Evolutionary conservation across 768 basidiomycete genomes (phyloP).

Genomic region (Leccinum longicurvipes): DNA sequence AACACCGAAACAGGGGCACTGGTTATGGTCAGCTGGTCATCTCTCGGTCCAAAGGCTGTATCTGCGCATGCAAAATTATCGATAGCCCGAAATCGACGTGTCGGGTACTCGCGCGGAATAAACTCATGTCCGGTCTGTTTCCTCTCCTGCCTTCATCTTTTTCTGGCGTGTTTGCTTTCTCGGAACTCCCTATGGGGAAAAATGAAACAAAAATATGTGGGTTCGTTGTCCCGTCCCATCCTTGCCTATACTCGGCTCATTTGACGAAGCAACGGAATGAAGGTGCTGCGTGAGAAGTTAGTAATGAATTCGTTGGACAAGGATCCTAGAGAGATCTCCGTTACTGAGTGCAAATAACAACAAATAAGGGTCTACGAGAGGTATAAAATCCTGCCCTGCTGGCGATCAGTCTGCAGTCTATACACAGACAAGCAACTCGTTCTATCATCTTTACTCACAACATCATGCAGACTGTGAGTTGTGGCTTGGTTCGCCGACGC

Average conservation of each 20-base stretch:
- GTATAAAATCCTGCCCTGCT: constrained; percentile 4
- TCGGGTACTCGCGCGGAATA: background rate
- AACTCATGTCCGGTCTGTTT: background rate
- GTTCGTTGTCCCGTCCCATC: background rate
- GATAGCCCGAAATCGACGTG: background rate
- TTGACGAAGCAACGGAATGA: no score
- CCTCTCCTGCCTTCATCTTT: no score
- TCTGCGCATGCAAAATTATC: background rate
- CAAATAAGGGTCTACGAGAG: background rate
- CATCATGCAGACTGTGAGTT: constrained; percentile 19
- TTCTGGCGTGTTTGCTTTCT: no score
- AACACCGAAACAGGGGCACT: no score
- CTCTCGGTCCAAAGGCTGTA: background rate
- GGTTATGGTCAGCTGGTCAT: background rate
- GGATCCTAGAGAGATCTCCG: background rate
- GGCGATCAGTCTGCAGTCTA: background rate
- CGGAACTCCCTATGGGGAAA: no score
- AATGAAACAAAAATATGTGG: background rate
- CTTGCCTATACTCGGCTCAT: no score
- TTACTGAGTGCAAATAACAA: background rate
- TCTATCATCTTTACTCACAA: background rate
- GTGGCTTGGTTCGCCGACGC: background rate
- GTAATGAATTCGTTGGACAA: background rate
- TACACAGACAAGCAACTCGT: background rate
- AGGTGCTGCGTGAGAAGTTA: no score